Evolutionary conservation across 768 basidiomycete species (phyloP).

Genomic region (Psilocybe cyanescens): DNA sequence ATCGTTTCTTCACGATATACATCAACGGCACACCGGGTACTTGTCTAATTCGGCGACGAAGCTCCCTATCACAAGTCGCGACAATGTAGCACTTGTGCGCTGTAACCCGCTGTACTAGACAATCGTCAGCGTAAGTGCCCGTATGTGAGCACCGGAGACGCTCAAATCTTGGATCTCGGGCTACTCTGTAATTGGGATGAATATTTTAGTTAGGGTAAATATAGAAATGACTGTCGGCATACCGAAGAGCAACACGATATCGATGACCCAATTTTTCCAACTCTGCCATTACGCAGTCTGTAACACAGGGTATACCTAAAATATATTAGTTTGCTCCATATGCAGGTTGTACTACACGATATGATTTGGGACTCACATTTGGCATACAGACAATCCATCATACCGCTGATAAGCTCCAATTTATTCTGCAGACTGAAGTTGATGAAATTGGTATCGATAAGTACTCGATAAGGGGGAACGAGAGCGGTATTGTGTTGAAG

Average conservation of each 20-base stretch:
- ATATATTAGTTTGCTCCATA: slow-evolving; percentile 1
- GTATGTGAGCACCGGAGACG: slow-evolving; percentile 89
- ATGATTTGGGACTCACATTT: slow-evolving; percentile 65
- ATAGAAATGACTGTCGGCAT: slow-evolving; percentile 28
- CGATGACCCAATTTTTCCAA: slow-evolving; percentile 96
- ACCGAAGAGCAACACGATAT: slow-evolving; percentile 95
- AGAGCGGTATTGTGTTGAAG: slow-evolving; percentile 94
- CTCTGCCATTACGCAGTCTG: slow-evolving; percentile 98
- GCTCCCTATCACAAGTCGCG: slow-evolving; percentile 96
- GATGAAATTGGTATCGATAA: slow-evolving; percentile 99
- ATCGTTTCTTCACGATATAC: slow-evolving; percentile 93
- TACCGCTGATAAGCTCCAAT: slow-evolving; percentile 92
- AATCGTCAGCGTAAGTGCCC: slow-evolving; percentile 99
- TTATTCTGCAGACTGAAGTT: slow-evolving; percentile 99
- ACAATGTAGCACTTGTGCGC: slow-evolving; percentile 97
- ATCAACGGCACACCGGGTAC: slow-evolving; percentile 93
- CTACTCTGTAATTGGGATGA: slow-evolving; percentile 63
- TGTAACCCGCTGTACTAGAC: slow-evolving; percentile 93
- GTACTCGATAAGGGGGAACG: slow-evolving; percentile 94
- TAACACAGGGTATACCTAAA: slow-evolving; percentile 96
- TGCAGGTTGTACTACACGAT: not conserved
- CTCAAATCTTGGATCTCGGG: slow-evolving; percentile 96
- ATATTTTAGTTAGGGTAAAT: not conserved
- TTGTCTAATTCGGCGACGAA: slow-evolving; percentile 90
- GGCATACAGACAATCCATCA: slow-evolving; percentile 99